Percentiles rank a stretch among this genome's conserved stretches.
phyloP scores from a whole-genome alignment of 306 rosid species.

The Phaseolus lunatus region DNA sequence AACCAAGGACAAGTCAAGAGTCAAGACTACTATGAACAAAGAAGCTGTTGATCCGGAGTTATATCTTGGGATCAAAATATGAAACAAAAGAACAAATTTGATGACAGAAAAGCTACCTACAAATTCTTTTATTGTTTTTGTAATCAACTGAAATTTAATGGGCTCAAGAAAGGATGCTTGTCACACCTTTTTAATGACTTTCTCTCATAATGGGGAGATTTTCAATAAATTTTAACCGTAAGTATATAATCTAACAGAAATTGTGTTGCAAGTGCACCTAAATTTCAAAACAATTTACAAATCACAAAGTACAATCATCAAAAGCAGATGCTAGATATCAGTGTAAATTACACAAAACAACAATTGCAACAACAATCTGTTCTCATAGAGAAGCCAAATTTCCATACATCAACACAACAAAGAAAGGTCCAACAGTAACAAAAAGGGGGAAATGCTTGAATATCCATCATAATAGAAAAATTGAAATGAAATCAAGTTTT shows the following conservation, averaged over 20 bases:
- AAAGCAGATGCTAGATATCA: conserved; percentile 29
- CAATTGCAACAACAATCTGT: conserved; percentile 8
- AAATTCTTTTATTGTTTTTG: not conserved
- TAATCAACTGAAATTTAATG: not conserved
- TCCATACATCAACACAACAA: conserved; percentile 27
- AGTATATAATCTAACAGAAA: not conserved
- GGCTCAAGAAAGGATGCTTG: not conserved
- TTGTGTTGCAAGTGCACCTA: not conserved
- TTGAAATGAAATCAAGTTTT: conserved; percentile 15
- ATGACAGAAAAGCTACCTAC: not conserved
- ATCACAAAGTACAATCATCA: conserved; percentile 35
- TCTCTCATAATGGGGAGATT: not conserved
- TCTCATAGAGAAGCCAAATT: conserved; percentile 10
- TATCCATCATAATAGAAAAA: conserved; percentile 36
- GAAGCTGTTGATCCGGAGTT: not conserved
- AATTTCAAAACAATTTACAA: conserved; percentile 4
- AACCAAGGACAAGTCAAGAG: conserved; percentile 2
- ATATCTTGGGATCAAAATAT: conserved; percentile 15
- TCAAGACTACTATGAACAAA: conserved; percentile 9
- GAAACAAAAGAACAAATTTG: conserved; percentile 9
- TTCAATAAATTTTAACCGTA: not conserved
- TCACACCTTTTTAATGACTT: not conserved
- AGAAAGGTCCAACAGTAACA: conserved; percentile 18
- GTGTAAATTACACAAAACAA: conserved; percentile 9
- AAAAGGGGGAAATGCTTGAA: conserved; percentile 8